Percentiles rank a stretch among this genome's conserved stretches.
phyloP scores from a whole-genome alignment of 768 basidiomycete species.

The Collybiopsis luxurians region DNA sequence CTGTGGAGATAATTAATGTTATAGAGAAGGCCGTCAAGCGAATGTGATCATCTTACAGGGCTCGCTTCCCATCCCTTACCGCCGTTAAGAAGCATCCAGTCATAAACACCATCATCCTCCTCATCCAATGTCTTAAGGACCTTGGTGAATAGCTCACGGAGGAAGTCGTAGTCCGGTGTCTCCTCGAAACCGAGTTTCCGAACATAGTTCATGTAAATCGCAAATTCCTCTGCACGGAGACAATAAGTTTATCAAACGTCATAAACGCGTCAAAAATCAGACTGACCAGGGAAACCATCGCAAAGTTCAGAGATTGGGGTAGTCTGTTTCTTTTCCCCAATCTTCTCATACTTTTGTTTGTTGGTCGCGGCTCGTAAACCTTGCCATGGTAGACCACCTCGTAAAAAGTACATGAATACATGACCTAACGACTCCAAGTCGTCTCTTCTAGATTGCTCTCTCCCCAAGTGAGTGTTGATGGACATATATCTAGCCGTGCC shows the following conservation, averaged over 20 bases:
- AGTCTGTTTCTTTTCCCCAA: constrained; percentile 98
- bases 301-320: constrained; percentile 91
- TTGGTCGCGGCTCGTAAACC: constrained; percentile 96
- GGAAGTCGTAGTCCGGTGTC: constrained; percentile 95
- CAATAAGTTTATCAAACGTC: constrained; percentile 1
- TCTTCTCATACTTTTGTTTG: constrained; percentile 99
- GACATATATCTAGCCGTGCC: constrained; percentile 99
- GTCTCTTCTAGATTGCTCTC: constrained; percentile 92
- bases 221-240: constrained; percentile 98
- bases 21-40: not conserved
- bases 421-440: constrained; percentile 97
- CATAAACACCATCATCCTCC: constrained; percentile 87
- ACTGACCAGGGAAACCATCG: constrained; percentile 92
- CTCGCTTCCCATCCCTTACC: constrained; percentile 96
- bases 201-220: constrained; percentile 99
- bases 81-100: constrained; percentile 94
- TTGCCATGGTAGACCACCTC: constrained; percentile 97
- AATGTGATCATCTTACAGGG: constrained; percentile 51
- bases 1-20: constrained; percentile 35
- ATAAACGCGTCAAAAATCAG: constrained; percentile 1
- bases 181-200: constrained; percentile 98
- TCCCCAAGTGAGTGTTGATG: constrained; percentile 97
- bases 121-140: constrained; percentile 87
- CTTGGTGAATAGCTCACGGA: constrained; percentile 91
- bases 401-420: constrained; percentile 99